A percentile compares a stretch with the other conserved stretches of the same genome.
These are phyloP conservation scores for Umbelopsis isabellina DNA, from an alignment of 192 early-diverging fungal genomes.

Conservation along the genomic window DNA sequence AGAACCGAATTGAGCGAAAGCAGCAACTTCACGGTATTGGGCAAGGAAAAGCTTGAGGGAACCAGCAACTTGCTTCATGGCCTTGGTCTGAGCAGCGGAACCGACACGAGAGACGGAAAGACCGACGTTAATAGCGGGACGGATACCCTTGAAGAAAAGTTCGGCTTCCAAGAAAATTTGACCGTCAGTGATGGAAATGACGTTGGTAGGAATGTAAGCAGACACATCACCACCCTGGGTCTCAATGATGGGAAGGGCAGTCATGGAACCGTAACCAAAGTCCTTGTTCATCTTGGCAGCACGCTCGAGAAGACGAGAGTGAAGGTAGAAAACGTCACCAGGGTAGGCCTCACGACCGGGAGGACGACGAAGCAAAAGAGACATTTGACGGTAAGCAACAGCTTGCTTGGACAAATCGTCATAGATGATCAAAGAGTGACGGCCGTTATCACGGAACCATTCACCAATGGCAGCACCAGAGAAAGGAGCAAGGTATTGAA, in stretches of 20 bases:
- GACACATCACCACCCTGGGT: slow-evolving; percentile 99
- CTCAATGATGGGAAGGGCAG: slow-evolving; percentile 99
- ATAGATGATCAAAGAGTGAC: slow-evolving; percentile 98
- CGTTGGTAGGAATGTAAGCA: slow-evolving; percentile 99
- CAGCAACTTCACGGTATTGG: slow-evolving; percentile 99
- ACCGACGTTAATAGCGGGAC: slow-evolving; percentile 99
- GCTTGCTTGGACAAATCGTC: slow-evolving; percentile 99
- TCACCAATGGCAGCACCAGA: slow-evolving; percentile 98
- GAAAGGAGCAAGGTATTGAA: slow-evolving; percentile 99
- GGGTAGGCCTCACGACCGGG: slow-evolving; percentile 99
- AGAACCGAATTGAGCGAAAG: slow-evolving; percentile 99
- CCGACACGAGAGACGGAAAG: slow-evolving; percentile 99
- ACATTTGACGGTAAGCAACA: slow-evolving; percentile 99
- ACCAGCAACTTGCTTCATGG: slow-evolving; percentile 99
- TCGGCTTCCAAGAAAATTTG: slow-evolving; percentile 99
- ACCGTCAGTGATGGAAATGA: slow-evolving; percentile 99
- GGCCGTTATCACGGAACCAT: slow-evolving; percentile 98
- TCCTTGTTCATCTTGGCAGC: slow-evolving; percentile 99
- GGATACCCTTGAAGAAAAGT: slow-evolving; percentile 99
- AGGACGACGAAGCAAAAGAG: slow-evolving; percentile 97
- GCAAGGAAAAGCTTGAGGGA: slow-evolving; percentile 99
- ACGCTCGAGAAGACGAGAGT: slow-evolving; percentile 99
- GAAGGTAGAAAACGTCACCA: slow-evolving; percentile 99
- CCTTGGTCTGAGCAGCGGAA: slow-evolving; percentile 99
- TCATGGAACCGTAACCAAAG: slow-evolving; percentile 95